Percentiles rank a stretch among this genome's conserved stretches.
phyloP scores from a whole-genome alignment of 1,139 yeast species.

The Kazachstania sp. region DNA sequence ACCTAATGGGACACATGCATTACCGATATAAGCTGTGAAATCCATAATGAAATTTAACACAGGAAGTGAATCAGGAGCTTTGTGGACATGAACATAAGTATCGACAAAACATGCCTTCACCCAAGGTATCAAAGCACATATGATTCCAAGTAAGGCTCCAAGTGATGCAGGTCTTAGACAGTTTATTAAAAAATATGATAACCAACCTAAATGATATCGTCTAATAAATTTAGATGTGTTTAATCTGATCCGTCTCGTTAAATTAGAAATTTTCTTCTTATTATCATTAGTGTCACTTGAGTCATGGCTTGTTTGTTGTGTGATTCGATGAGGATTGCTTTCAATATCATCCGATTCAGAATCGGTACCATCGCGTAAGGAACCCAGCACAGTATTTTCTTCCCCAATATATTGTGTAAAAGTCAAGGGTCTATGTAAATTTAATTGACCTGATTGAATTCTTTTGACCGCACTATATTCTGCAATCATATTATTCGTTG shows the following conservation, averaged over 20 bases:
- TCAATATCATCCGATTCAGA: constrained; percentile 3
- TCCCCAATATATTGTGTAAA: constrained; percentile 24
- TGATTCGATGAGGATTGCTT: background rate
- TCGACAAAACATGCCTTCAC: constrained; percentile 57
- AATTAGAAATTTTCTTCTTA: background rate
- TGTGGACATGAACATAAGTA: constrained; percentile 36
- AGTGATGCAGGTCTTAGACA: constrained; percentile 50
- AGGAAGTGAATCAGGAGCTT: constrained; percentile 75
- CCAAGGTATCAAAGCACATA: constrained; percentile 63
- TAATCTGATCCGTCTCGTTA: background rate
- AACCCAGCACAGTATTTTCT: constrained; percentile 14
- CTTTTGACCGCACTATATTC: constrained; percentile 45
- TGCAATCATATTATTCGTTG: constrained; percentile 48
- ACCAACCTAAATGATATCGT: constrained; percentile 21
- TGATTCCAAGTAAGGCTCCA: constrained; percentile 45
- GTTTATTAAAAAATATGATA: constrained; percentile 36
- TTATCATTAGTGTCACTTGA: background rate
- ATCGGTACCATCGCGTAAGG: background rate
- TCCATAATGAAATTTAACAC: constrained; percentile 76
- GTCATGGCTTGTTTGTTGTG: background rate
- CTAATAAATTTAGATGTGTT: constrained; percentile 8
- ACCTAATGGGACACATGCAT: constrained; percentile 77
- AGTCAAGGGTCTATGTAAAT: constrained; percentile 23
- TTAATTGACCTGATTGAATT: constrained; percentile 24
- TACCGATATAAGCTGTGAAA: constrained; percentile 61